Percentiles rank a stretch among this genome's conserved stretches.
Evolutionary conservation across 2,329 filamentous ascomycete species (phyloP).

Genomic region (Neofusicoccum cordaticola): DNA sequence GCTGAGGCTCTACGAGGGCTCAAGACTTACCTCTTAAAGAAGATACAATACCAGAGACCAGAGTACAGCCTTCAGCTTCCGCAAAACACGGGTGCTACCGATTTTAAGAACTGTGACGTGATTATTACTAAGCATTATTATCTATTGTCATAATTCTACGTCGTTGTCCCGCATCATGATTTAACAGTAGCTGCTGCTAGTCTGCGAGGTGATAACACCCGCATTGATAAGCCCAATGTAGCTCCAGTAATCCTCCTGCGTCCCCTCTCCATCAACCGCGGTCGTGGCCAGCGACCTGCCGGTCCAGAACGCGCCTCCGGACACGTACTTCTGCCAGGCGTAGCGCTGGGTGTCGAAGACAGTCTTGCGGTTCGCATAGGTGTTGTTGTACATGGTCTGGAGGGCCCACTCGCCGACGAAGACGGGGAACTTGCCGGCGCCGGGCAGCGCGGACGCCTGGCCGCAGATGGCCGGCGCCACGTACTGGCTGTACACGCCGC

Average conservation of each 20-base stretch:
- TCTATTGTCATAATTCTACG: too few species aligned
- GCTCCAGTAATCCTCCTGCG: conserved; percentile 22
- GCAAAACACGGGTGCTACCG: too few species aligned
- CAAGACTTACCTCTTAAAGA: too few species aligned
- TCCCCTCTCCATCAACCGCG: conserved; percentile 20
- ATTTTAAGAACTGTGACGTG: too few species aligned
- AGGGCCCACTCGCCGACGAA: conserved; percentile 38
- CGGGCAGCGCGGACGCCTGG: conserved; percentile 21
- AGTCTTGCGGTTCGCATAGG: conserved; percentile 26
- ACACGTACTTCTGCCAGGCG: conserved; percentile 32
- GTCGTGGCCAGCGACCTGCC: conserved; percentile 23
- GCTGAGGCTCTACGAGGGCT: too few species aligned
- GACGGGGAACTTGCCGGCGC: conserved; percentile 23
- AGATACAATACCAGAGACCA: too few species aligned
- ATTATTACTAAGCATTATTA: too few species aligned
- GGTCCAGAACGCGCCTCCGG: conserved; percentile 33
- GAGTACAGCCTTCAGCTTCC: too few species aligned
- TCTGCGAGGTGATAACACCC: conserved; percentile 16
- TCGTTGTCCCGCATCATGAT: too few species aligned
- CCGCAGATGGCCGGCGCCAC: conserved; percentile 20
- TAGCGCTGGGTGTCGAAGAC: conserved; percentile 33
- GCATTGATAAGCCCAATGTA: conserved; percentile 19
- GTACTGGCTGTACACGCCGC: conserved; percentile 20
- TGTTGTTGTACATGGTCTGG: conserved; percentile 34
- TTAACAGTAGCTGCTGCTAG: not conserved